These are phyloP conservation scores for Diaporthe caulivora DNA, from an alignment of 2,329 filamentous ascomycete genomes.

Conservation along the genomic window DNA sequence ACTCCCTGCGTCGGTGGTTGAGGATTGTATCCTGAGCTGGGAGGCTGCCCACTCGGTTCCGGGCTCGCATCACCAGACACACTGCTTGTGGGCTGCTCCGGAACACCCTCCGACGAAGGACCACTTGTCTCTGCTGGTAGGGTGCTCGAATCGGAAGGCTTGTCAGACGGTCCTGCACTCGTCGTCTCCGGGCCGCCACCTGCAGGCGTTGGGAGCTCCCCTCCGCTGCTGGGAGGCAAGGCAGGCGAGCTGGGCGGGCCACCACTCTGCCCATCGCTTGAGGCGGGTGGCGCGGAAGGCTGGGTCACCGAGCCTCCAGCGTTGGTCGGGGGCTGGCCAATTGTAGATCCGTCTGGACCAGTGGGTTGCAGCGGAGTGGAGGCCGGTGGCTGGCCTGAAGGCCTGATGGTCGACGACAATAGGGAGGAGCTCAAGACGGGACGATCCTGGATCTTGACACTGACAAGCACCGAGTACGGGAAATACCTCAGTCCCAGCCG, in stretches of 20 bases:
- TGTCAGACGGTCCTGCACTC: background rate
- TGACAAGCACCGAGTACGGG: conserved; percentile 2
- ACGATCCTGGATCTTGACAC: background rate
- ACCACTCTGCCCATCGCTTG: background rate
- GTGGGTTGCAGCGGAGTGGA: background rate
- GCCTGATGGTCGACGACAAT: background rate
- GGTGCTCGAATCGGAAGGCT: background rate
- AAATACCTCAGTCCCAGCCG: background rate
- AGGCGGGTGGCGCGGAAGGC: background rate
- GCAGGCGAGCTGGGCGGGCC: background rate
- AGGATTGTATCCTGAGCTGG: background rate
- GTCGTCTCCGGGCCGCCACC: background rate
- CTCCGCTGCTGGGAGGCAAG: too few relatives aligned
- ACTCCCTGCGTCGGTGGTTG: background rate
- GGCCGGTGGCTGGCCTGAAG: background rate
- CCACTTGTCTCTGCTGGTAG: background rate
- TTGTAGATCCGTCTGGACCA: background rate
- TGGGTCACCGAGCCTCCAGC: background rate
- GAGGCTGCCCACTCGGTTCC: background rate
- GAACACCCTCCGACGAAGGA: background rate
- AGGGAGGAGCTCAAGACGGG: background rate
- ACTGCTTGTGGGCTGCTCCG: background rate
- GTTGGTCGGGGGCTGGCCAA: background rate
- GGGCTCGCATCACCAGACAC: background rate
- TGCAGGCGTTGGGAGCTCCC: background rate